Percentiles rank a stretch among this genome's conserved stretches.
Evolutionary conservation across 108 stramenopile species (phyloP).

Genomic region (Pseudonitzschia delicatissima): DNA sequence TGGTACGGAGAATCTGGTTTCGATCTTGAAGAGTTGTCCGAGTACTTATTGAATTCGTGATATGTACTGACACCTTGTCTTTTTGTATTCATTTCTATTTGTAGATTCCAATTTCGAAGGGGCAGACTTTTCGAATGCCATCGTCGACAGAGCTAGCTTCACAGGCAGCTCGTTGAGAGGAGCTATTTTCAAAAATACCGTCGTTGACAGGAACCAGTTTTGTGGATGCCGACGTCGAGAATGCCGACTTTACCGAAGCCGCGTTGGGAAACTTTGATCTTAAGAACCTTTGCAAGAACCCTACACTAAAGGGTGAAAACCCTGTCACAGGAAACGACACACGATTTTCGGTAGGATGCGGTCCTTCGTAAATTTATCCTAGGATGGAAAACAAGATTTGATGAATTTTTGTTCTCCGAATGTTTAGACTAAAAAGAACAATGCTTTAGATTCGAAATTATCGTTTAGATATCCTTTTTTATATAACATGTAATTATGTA

Average conservation of each 20-base stretch:
- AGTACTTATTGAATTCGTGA: background rate
- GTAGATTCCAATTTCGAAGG: conserved; percentile 85
- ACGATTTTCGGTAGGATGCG: conserved; percentile 55
- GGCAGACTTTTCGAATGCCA: conserved; percentile 94
- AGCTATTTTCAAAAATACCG: conserved; percentile 90
- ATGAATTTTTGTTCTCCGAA: too few relatives aligned
- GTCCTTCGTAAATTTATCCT: background rate
- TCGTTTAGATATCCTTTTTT: too few relatives aligned
- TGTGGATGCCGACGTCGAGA: conserved; percentile 86
- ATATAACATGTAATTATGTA: too few relatives aligned
- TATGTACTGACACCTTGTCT: background rate
- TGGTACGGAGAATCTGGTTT: conserved; percentile 27
- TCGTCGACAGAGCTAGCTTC: conserved; percentile 91
- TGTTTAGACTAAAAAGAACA: too few relatives aligned
- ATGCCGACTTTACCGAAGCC: conserved; percentile 91
- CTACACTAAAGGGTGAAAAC: conserved; percentile 93
- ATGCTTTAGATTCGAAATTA: too few relatives aligned
- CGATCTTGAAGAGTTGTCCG: background rate
- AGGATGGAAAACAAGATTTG: background rate
- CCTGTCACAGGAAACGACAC: conserved; percentile 83
- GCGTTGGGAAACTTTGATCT: conserved; percentile 91
- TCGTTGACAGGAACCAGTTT: conserved; percentile 63
- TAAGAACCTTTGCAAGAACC: conserved; percentile 91
- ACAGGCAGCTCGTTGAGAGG: conserved; percentile 67
- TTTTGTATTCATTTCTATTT: background rate